These are phyloP conservation scores for Zelopaecilomyces penicillatus DNA, from an alignment of 2,329 filamentous ascomycete genomes.

Conservation along the genomic window DNA sequence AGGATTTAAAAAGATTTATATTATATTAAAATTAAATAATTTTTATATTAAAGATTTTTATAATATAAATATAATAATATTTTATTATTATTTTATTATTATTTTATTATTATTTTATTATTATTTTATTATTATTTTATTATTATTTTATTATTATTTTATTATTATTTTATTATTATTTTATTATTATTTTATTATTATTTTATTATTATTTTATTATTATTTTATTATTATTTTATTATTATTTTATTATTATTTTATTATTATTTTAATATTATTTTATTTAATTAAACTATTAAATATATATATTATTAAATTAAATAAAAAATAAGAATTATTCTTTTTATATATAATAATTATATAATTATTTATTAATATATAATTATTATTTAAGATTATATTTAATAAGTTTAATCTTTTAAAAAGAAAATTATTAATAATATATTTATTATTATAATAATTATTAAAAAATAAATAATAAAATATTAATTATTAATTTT, in stretches of 20 bases:
- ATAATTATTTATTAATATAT: too few species aligned
- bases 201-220: not conserved
- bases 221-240: not conserved
- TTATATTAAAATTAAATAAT: not conserved
- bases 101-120: too few species aligned
- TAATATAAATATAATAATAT: not conserved
- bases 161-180: not conserved
- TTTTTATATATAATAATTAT: too few species aligned
- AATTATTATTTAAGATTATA: too few species aligned
- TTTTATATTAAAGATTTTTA: slow-evolving; percentile 1
- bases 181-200: not conserved
- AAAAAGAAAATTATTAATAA: too few species aligned
- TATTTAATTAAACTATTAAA: not conserved
- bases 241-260: not conserved
- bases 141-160: not conserved
- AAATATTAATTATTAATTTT: too few species aligned
- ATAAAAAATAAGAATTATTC: too few species aligned
- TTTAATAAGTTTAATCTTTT: too few species aligned
- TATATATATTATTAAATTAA: not conserved
- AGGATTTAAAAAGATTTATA: not conserved
- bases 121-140: not conserved
- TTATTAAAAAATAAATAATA: too few species aligned
- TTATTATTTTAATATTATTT: not conserved
- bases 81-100: too few species aligned
- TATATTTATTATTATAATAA: too few species aligned